Evolutionary conservation across 2,329 filamentous ascomycete species (phyloP), one percentile per base, ranked within the genome.

Genomic region (Botrytis paeoniae): DNA sequence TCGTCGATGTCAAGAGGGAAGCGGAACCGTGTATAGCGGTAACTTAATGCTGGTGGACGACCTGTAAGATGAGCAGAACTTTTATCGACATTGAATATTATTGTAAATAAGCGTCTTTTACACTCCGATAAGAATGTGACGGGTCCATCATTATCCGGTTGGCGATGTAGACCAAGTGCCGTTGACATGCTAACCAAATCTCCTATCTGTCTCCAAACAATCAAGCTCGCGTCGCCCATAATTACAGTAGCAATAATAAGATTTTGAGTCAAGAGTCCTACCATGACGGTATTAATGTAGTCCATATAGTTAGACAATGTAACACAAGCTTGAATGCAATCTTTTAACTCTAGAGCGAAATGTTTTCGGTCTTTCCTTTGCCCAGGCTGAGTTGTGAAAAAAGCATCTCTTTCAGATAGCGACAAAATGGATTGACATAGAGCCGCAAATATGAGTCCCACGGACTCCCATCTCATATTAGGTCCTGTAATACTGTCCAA

Each of bases 1-100:
- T 89, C 87, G 6, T 80, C 82, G 0, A 91, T 78, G 75, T 90
- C 89, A 0, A 90, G 80, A 0, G 88, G 88, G 2, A 85, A 78
- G 25, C 87, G 86, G 1, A 87, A 84, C 10, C 84, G 84, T 64
- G 84, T 86, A 76, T 89, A 90, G 2, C 86, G 84, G 43, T 86
- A 83, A 18, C 84, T 83, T 8, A 89, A 78, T 2, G 85, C 78
- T 0, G 88, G 88, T 0, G 88, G 89, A 0, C 87, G 81, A 0
- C 88, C 88, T 0, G 85, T 84, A 63, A 89, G 88, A 0, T 85
- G 83, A 0, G 86, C 84, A 0, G 82, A 80, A 14, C 83, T 83
- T 61, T 89, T 88, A 76, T 90, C 88, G 14, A 84, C 76, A 48
- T 79, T 81, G 72, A 84, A 85, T 32, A 84, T 74, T 2, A 80